Conservation (phyloP, 1,139 yeast species). For the Yamadazyma oceani region DNA sequence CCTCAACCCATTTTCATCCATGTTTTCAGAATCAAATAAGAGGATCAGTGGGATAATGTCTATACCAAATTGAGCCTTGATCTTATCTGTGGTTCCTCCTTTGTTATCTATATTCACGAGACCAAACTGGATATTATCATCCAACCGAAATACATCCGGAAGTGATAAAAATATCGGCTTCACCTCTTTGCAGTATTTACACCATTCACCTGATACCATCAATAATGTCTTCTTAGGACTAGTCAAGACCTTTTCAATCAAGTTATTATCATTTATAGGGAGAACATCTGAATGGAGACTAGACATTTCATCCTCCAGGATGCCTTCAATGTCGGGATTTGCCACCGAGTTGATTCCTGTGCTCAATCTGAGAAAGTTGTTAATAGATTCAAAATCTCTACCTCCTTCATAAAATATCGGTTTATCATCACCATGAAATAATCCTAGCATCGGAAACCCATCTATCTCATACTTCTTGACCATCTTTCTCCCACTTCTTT, state of each 20-base stretch:
- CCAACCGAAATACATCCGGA: conserved; percentile 48
- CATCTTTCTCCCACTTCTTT: conserved; percentile 54
- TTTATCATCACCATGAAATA: conserved; percentile 51
- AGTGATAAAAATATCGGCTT: conserved; percentile 62
- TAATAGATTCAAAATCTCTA: conserved; percentile 45
- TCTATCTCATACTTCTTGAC: conserved; percentile 54
- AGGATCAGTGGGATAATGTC: conserved; percentile 54
- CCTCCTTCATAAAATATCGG: conserved; percentile 51
- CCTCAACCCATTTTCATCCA: conserved; percentile 35
- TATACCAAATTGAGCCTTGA: conserved; percentile 45
- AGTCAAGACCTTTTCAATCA: conserved; percentile 52
- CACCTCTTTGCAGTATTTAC: conserved; percentile 70
- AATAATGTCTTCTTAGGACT: conserved; percentile 64
- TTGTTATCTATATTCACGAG: conserved; percentile 69
- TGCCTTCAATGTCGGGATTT: conserved; percentile 15
- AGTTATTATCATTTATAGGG: conserved; percentile 42
- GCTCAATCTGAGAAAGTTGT: conserved; percentile 46
- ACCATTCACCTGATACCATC: conserved; percentile 79
- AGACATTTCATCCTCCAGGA: conserved; percentile 6
- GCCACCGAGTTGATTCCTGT: conserved; percentile 23
- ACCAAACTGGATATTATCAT: conserved; percentile 52
- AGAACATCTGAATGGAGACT: conserved; percentile 4
- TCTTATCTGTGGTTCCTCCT: conserved; percentile 32
- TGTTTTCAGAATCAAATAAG: conserved; percentile 37
- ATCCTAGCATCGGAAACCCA: conserved; percentile 66